These are phyloP conservation scores for Penicillium verhagenii DNA, from an alignment of 495 filamentous ascomycete genomes.

Conservation along the genomic window DNA sequence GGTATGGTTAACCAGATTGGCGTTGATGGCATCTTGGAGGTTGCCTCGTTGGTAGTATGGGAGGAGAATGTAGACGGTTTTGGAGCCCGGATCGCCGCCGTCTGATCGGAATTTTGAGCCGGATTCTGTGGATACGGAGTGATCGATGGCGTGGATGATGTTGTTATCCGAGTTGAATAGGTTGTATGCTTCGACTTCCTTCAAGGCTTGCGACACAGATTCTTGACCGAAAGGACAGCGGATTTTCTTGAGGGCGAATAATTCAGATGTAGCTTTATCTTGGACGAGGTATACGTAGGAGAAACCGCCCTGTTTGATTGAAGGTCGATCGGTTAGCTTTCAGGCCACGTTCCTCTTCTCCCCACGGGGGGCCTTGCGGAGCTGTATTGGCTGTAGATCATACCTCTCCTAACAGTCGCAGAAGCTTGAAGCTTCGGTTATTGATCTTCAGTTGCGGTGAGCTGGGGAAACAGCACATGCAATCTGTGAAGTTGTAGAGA, in stretches of 20 bases:
- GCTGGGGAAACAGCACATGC: constrained; percentile 92
- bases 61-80: constrained; percentile 94
- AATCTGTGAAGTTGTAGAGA: constrained; percentile 86
- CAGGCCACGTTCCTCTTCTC: constrained; percentile 7
- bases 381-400: constrained; percentile 2
- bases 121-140: constrained; percentile 64
- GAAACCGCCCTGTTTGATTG: constrained; percentile 73
- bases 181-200: constrained; percentile 94
- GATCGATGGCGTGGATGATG: constrained; percentile 90
- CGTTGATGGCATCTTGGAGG: constrained; percentile 96
- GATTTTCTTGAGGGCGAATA: constrained; percentile 97
- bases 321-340: constrained; percentile 5
- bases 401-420: constrained; percentile 88
- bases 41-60: constrained; percentile 95
- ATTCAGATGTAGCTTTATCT: constrained; percentile 72
- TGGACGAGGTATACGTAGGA: constrained; percentile 98
- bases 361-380: not conserved
- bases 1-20: constrained; percentile 96
- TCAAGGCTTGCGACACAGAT: constrained; percentile 88
- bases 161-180: constrained; percentile 78
- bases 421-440: constrained; percentile 89
- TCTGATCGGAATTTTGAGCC: constrained; percentile 59
- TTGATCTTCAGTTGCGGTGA: constrained; percentile 95
- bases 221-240: constrained; percentile 96
- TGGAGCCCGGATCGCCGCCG: constrained; percentile 60